Evolutionary conservation across 495 filamentous ascomycete genomes (phyloP).

Genomic region (Hypoxylon perforatum): DNA sequence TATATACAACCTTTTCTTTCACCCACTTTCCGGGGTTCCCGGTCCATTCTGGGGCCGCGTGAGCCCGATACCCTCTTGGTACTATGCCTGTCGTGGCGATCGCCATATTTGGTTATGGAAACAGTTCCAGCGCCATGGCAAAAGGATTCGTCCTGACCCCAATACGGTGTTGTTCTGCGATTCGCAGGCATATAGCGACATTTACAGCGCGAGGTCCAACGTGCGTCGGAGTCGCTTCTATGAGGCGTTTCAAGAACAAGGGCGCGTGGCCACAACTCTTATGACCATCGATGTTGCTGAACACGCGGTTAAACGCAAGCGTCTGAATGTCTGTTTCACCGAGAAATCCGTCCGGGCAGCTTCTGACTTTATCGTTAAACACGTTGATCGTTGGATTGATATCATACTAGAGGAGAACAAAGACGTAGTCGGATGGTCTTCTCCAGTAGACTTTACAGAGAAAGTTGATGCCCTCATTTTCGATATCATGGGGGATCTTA

Average conservation of each 20-base stretch:
- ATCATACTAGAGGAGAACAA: conserved; percentile 25
- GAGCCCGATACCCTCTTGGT: conserved; percentile 32
- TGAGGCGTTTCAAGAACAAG: conserved; percentile 24
- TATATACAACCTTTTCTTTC: conserved; percentile 39
- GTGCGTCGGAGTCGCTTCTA: conserved; percentile 43
- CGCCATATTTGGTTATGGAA: conserved; percentile 42
- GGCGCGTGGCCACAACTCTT: conserved; percentile 31
- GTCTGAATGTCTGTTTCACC: conserved; percentile 38
- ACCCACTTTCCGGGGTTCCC: conserved; percentile 38
- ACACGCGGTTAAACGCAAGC: conserved; percentile 45
- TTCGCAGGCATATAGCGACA: conserved; percentile 37
- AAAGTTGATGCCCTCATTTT: conserved; percentile 37
- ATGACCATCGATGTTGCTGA: conserved; percentile 32
- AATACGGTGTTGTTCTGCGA: conserved; percentile 43
- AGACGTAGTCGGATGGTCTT: conserved; percentile 30
- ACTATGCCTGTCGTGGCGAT: conserved; percentile 33
- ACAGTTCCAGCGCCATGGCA: conserved; percentile 42
- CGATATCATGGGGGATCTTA: conserved; percentile 58
- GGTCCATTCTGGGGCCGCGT: conserved; percentile 33
- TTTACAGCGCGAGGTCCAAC: conserved; percentile 49
- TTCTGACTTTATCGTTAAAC: conserved; percentile 29
- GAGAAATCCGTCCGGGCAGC: conserved; percentile 43
- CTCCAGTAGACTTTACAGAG: conserved; percentile 40
- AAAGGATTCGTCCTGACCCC: conserved; percentile 44
- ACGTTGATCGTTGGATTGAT: conserved; percentile 50